Evolutionary conservation across 208 protist genomes (phyloP).

Genomic region (Wallacemonas sp.): DNA sequence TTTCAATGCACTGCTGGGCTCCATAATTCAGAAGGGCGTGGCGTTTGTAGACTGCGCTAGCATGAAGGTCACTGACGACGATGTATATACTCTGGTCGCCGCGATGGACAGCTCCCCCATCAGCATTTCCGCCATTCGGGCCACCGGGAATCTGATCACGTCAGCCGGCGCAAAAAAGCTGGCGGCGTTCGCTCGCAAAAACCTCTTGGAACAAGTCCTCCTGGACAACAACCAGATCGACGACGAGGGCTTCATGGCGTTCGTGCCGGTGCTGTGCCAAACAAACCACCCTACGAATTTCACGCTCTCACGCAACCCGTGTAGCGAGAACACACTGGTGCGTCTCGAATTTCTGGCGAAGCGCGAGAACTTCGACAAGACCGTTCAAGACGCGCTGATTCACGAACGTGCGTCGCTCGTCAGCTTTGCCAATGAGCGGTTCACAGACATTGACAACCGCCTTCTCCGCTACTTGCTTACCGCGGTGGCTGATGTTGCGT

Average conservation of each 20-base stretch:
- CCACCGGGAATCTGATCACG: constrained; percentile 67
- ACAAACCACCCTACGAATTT: constrained; percentile 26
- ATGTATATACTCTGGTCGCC: constrained; percentile 55
- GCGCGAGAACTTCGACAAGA: constrained; percentile 19
- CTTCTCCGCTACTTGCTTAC: constrained; percentile 55
- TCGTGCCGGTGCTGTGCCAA: constrained; percentile 42
- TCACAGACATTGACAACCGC: constrained; percentile 56
- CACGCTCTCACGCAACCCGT: constrained; percentile 32
- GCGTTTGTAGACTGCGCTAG: constrained; percentile 39
- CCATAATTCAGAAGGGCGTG: constrained; percentile 41
- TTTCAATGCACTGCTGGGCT: constrained; percentile 40
- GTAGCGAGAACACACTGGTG: constrained; percentile 28
- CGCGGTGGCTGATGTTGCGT: constrained; percentile 32
- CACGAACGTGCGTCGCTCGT: constrained; percentile 33
- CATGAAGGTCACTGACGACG: constrained; percentile 36
- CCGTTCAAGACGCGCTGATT: constrained; percentile 46
- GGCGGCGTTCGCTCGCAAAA: constrained; percentile 34
- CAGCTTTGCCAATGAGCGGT: constrained; percentile 39
- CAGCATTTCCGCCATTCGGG: constrained; percentile 34
- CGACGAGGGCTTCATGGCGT: constrained; percentile 46
- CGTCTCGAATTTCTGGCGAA: constrained; percentile 58
- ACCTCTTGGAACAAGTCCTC: constrained; percentile 41
- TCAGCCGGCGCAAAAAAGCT: constrained; percentile 36
- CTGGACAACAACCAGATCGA: constrained; percentile 67
- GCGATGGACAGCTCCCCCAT: constrained; percentile 59